Evolutionary conservation across 2,329 filamentous ascomycete species (phyloP), one percentile per base, ranked within the genome.

Genomic region (Onygena corvina): DNA sequence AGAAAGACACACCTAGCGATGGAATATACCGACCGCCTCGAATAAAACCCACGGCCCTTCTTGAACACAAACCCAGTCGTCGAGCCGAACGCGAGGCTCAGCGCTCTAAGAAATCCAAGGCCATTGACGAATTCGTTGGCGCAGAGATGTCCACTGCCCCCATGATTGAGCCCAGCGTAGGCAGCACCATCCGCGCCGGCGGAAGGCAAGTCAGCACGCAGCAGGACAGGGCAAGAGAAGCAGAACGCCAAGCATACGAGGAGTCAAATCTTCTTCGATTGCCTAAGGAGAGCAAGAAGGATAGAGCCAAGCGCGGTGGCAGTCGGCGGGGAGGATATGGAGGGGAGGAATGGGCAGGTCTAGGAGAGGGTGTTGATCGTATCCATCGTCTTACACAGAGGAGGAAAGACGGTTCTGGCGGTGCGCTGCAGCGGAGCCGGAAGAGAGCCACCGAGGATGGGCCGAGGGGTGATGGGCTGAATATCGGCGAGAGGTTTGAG

Each of bases 231-330:
- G 80, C 80, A 54, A 79, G 80, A 34, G 89, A 96, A 64, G 77
- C 77, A 1, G 89, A 94, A 69, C 75, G 85, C 49, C 77, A 77
- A 52, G 79, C 84, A 44, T 98, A 95, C 69, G 92, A 98, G 71
- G 92, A 98, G 69, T 77, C 74, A 57, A 94, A 98, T 70, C 90
- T 95, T 61, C 80, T 86, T 12, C 85, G 92, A 57, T 71, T 98
- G 59, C 88, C 90, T 9, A 83, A 81, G 59, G 79, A 85, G 65
- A 85, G 80, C 69, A 96, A 94, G 75, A 94, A 94, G 70, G 88
- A 94, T 3, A 71, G 73, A 51, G 76, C 79, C 44, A 83, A 84
- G 71, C 80, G 77, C 64, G 65, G 67, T 14, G 63, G 67, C 31
- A 62, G 65, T 29, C 59, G 60, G 50, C 67, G 72, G 63, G 70